These are phyloP conservation scores for Penicillium carneum DNA, from an alignment of 2,329 filamentous ascomycete genomes.

Conservation along the genomic window DNA sequence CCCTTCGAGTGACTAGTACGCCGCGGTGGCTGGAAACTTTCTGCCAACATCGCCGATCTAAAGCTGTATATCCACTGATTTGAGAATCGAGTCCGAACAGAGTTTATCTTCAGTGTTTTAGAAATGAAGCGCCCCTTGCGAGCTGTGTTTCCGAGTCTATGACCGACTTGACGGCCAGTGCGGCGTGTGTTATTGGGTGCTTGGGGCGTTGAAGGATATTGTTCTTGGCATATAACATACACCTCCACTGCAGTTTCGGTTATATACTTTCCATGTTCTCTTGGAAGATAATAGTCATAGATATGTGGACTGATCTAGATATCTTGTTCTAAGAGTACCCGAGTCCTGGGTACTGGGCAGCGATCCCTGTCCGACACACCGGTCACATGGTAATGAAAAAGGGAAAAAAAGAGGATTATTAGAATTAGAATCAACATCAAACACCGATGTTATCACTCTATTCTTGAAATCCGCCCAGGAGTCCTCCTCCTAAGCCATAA, in stretches of 20 bases:
- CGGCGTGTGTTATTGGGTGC: constrained; percentile 15
- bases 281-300: too few relatives aligned
- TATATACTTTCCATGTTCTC: constrained; percentile 5
- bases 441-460: neutral
- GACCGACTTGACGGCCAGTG: constrained; percentile 5
- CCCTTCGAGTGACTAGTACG: constrained; percentile 8
- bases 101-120: constrained; percentile 12
- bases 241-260: neutral
- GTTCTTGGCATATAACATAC: neutral
- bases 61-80: neutral
- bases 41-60: constrained; percentile 4
- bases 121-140: constrained; percentile 27
- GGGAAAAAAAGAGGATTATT: neutral
- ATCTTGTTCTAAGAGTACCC: neutral
- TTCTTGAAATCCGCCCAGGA: neutral
- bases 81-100: constrained; percentile 17
- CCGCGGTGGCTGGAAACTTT: neutral
- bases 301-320: neutral
- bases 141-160: constrained; percentile 8
- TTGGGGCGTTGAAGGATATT: constrained; percentile 9
- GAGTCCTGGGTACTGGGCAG: constrained; percentile 4
- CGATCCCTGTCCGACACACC: constrained; percentile 3
- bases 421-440: neutral
- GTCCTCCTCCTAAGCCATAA: neutral
- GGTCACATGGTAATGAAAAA: neutral